A percentile compares a stretch with the other conserved stretches of the same genome.
Conservation (phyloP, 176 grass and related monocot genomes). For the Lolium rigidum region DNA sequence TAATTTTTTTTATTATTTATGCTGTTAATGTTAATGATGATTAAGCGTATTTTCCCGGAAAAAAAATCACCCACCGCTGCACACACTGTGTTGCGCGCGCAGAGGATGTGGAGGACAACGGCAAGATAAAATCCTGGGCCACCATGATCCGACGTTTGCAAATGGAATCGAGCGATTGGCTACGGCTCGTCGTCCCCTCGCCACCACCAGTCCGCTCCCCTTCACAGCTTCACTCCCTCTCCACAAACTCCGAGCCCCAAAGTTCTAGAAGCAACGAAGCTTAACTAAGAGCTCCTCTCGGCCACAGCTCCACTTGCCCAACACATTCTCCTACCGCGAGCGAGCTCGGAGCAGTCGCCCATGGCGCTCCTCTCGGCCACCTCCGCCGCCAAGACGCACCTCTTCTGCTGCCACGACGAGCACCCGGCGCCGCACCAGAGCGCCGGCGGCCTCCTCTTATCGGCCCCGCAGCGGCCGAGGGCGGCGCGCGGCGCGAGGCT, state of each 20-base stretch:
- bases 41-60: too few relatives aligned
- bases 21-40: too few relatives aligned
- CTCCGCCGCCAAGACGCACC: constrained; percentile 45
- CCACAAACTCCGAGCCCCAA: not conserved
- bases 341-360: not conserved
- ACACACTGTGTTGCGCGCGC: not conserved
- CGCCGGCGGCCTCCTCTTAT: not conserved
- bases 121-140: constrained; percentile 55
- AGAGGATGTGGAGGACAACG: constrained; percentile 35
- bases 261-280: constrained; percentile 41
- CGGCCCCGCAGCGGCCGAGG: constrained; percentile 11
- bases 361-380: constrained; percentile 65
- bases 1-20: too few relatives aligned
- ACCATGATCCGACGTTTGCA: constrained; percentile 32
- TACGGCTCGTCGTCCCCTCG: constrained; percentile 14
- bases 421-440: constrained; percentile 17
- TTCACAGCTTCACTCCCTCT: constrained; percentile 11
- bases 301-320: not conserved
- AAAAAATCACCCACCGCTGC: not conserved
- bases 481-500: constrained; percentile 21
- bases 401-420: constrained; percentile 47
- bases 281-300: too few relatives aligned
- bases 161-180: constrained; percentile 57
- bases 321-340: not conserved
- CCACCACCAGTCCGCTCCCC: constrained; percentile 38